Conservation (phyloP, 345 rosid genomes). For the Excoecaria agallocha region DNA sequence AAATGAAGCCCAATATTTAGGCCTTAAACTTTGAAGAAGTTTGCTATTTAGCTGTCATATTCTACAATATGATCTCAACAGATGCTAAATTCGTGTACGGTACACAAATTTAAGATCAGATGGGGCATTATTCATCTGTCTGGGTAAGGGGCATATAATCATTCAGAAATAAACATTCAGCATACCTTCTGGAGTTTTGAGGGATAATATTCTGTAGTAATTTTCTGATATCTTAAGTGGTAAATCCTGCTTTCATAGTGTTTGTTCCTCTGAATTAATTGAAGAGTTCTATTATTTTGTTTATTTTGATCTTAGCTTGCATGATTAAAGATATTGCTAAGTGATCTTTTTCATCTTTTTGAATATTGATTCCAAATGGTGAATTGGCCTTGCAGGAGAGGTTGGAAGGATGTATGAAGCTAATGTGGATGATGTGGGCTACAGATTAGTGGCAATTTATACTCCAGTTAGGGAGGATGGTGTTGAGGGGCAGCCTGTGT, state of each 20-base stretch:
- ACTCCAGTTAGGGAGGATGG: conserved; percentile 92
- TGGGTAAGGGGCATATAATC: background rate
- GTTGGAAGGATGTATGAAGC: conserved; percentile 92
- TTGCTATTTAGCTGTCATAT: too few species aligned
- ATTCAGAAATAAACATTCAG: background rate
- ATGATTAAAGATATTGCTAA: background rate
- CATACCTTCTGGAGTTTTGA: background rate
- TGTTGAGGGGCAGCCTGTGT: conserved; percentile 89
- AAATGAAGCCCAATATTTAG: too few species aligned
- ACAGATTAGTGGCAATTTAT: conserved; percentile 82
- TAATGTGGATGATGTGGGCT: conserved; percentile 99
- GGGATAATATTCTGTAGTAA: conserved; percentile 6
- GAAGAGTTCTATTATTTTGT: background rate
- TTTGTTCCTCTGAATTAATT: background rate
- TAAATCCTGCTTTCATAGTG: background rate
- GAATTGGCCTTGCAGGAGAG: conserved; percentile 63
- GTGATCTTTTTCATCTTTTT: background rate
- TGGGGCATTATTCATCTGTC: background rate
- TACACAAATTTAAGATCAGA: too few species aligned
- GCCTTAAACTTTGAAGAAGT: too few species aligned
- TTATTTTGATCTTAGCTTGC: background rate
- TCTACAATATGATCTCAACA: too few species aligned
- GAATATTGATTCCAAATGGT: conserved; percentile 15
- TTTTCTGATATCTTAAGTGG: background rate
- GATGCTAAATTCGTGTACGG: too few species aligned